Evolutionary conservation across 2,329 filamentous ascomycete genomes (phyloP).

Genomic region (Stemphylium lycopersici): DNA sequence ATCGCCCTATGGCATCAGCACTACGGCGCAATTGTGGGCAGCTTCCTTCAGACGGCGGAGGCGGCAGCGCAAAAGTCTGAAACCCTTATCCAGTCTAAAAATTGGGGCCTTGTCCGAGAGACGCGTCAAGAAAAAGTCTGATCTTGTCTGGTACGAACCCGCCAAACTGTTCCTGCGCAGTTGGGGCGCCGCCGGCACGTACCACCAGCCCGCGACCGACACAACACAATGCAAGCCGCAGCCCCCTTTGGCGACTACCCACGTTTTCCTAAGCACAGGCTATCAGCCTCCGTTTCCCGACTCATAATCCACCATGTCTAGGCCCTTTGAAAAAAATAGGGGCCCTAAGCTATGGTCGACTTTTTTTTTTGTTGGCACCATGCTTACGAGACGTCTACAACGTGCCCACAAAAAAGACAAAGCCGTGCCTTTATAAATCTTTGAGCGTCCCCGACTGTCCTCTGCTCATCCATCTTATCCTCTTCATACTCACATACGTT

Average conservation of each 20-base stretch:
- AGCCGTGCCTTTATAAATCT: conserved; percentile 9
- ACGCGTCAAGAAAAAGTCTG: conserved; percentile 14
- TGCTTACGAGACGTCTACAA: conserved; percentile 6
- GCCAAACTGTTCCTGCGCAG: conserved; percentile 10
- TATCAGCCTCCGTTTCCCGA: conserved; percentile 15
- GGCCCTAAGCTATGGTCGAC: conserved; percentile 9
- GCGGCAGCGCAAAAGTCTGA: conserved; percentile 14
- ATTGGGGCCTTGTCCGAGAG: conserved; percentile 7
- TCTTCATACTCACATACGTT: conserved; percentile 1
- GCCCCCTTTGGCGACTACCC: conserved; percentile 12
- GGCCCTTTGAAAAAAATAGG: conserved; percentile 19
- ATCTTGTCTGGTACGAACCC: conserved; percentile 3
- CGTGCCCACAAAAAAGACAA: conserved; percentile 17
- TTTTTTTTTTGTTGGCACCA: conserved; percentile 14
- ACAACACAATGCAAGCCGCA: conserved; percentile 19
- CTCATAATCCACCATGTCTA: conserved; percentile 19
- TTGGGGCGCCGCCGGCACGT: conserved; percentile 3
- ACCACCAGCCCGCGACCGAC: conserved; percentile 15
- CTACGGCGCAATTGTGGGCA: conserved; percentile 16
- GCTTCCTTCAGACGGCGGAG: conserved; percentile 2
- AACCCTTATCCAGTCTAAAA: conserved; percentile 17
- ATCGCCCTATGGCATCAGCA: conserved; percentile 10
- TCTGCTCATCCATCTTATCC: conserved; percentile 6
- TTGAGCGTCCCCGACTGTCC: conserved; percentile 1
- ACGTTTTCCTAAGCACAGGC: conserved; percentile 19